Evolutionary conservation across 768 basidiomycete species (phyloP), one percentile per base, ranked within the genome.

Genomic region (Trametes cinnabarina): DNA sequence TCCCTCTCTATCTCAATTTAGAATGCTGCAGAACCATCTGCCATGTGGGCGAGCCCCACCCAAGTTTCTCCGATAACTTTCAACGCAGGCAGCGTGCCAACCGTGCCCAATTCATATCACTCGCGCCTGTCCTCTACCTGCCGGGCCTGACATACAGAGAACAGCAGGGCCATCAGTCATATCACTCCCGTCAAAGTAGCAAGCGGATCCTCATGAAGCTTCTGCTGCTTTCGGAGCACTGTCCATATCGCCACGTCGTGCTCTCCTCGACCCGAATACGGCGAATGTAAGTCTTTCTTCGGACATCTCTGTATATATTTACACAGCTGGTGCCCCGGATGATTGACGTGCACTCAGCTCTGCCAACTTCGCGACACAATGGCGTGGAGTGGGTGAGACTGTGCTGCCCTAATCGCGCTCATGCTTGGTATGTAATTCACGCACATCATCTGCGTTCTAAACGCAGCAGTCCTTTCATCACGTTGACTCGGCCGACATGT

Each of bases 41-140:
- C 53, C 52, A 54, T 54, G 43, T 35, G 42, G 34, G 28, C 34
- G 23, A 23, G 43, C 52, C 30, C 52, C 52, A 54, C 52, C 42
- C 52, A 37, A 32, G 17, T 54, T 54, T 46, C 28, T 46, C 52
- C 52, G 52, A 32, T 32, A 23, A 7, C 40, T 26, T 19, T 32
- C 30, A 32, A 12, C 30, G 12, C 30, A 32, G 30, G 30, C 41
- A 28, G 23, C 53, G 44, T 55, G 53, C 44, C 43, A 43, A 23
- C 43, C 53, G 53, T 47, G 44, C 53, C 53, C 53, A 25, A 47
- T 55, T 55, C 53, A 55, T 55, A 55, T 52, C 51, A 28, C 28
- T 15, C 30, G 25, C 50, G 26, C 50, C 48, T 32, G 32, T 23
- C 39, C 42, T 37, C 39, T 39, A 8, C 26, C n/a, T 22, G 23